Percentiles rank a stretch among this genome's conserved stretches.
phyloP scores from a whole-genome alignment of 1,284 basidiomycete species.

The Hemileia vastatrix region DNA sequence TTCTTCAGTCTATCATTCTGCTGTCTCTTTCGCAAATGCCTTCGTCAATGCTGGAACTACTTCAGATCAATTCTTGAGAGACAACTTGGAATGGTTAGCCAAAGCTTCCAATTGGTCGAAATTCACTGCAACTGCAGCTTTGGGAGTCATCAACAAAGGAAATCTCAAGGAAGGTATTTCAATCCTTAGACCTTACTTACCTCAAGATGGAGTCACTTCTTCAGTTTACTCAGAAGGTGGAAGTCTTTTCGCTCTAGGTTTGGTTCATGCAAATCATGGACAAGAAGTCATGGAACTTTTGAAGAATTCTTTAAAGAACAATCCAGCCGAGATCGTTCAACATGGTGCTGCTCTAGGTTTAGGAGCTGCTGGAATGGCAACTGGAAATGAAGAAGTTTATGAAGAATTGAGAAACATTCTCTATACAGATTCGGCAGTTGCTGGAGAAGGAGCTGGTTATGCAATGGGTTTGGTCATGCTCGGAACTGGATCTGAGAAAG shows the following conservation, averaged over 20 bases:
- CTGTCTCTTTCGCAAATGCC: conserved; percentile 42
- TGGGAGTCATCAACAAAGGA: conserved; percentile 44
- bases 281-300: conserved; percentile 40
- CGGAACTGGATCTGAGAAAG: conserved; percentile 38
- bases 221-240: conserved; percentile 44
- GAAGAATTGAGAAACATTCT: conserved; percentile 42
- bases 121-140: conserved; percentile 43
- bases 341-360: conserved; percentile 44
- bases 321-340: conserved; percentile 41
- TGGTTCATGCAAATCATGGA: conserved; percentile 44
- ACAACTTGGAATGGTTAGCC: conserved; percentile 44
- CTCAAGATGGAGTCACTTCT: too few species aligned
- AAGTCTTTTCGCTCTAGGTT: conserved; percentile 40
- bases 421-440: conserved; percentile 42
- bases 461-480: conserved; percentile 45
- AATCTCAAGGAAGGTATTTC: conserved; percentile 40
- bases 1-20: conserved; percentile 43
- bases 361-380: conserved; percentile 44
- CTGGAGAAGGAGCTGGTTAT: conserved; percentile 43
- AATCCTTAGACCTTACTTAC: conserved; percentile 41
- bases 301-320: conserved; percentile 41
- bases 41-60: conserved; percentile 44
- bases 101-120: conserved; percentile 45
- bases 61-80: conserved; percentile 43
- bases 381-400: conserved; percentile 43